Base-by-base conservation (phyloP, 805 yeast species). In the Teunomyces panamensis region DNA sequence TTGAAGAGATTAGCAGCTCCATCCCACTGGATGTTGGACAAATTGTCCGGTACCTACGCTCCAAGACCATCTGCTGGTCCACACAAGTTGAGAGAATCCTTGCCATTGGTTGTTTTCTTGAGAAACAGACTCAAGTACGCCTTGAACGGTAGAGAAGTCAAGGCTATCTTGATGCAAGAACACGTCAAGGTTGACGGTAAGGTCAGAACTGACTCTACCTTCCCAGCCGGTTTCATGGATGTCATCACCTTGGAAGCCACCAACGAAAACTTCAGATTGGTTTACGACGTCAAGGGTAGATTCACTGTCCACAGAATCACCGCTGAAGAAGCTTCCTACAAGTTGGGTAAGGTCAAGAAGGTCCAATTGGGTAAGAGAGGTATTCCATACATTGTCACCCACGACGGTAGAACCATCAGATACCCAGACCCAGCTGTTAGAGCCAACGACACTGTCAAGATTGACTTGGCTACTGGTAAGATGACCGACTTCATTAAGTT, bases 21-120 rank as follows among this genome's bases (percentile, higher is more conserved):
- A 62, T 60, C 65, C 59, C 68, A 63, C 65, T 63, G 68, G 68
- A 63, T 63, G 68, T 63, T 63, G 67, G 68, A 63, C 65, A 63
- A 63, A 52, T 62, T 63, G 65, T 62, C 66, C 64, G 68, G 68
- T 50, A 54, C 63, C 56, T 63, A 63, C 59, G 67, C 67, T 53
- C 67, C 67, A 54, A 60, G 67, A 60, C 66, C 67, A 46, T 63
- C 67, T 30, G 65, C 65, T 43, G 67, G 67, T 51, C 67, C 67
- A 28, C 67, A 63, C 60, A 63, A 63, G 63, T 63, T 63, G 64
- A 62, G 67, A 62, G 67, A 63, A 54, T 62, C 64, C 44, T 57
- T 63, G 54, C 67, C 67, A 49, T 62, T 63, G 61, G 59, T 63
- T 43, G 57, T 63, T 34, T 63, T 63, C 65, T 58, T 63, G 55